These are phyloP conservation scores for Cladosporium cucumerinum DNA, from an alignment of 2,329 filamentous ascomycete species.

Conservation along the genomic window DNA sequence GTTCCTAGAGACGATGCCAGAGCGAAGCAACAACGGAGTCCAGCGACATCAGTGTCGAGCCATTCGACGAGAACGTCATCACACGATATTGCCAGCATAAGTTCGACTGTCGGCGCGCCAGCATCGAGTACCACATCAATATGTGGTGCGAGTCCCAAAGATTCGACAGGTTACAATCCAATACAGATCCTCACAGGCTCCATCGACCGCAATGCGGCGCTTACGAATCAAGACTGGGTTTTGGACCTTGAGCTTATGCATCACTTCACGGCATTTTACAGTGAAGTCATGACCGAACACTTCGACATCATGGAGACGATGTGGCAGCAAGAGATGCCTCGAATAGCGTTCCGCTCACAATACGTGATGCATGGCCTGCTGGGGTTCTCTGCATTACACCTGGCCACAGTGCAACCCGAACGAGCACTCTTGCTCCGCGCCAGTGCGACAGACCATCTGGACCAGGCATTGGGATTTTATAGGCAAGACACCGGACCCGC, in stretches of 20 bases:
- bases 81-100: slow-evolving; percentile 13
- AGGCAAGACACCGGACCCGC: slow-evolving; percentile 21
- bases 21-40: slow-evolving; percentile 20
- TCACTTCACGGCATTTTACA: slow-evolving; percentile 20
- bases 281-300: slow-evolving; percentile 26
- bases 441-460: slow-evolving; percentile 31
- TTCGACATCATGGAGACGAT: slow-evolving; percentile 23
- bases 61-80: slow-evolving; percentile 20
- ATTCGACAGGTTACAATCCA: slow-evolving; percentile 15
- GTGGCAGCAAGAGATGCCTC: slow-evolving; percentile 30
- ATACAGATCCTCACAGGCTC: slow-evolving; percentile 27
- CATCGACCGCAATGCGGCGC: slow-evolving; percentile 25
- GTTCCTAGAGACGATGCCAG: slow-evolving; percentile 31
- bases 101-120: slow-evolving; percentile 10
- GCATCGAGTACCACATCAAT: slow-evolving; percentile 18
- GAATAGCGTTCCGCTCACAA: slow-evolving; percentile 27
- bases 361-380: slow-evolving; percentile 33
- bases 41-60: slow-evolving; percentile 23
- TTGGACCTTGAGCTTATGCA: slow-evolving; percentile 33
- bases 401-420: slow-evolving; percentile 27
- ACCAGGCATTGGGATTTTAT: slow-evolving; percentile 29
- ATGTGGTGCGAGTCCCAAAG: slow-evolving; percentile 4
- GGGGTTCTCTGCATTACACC: slow-evolving; percentile 30
- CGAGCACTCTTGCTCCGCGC: slow-evolving; percentile 25
- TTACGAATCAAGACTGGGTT: slow-evolving; percentile 27